Evolutionary conservation across 345 rosid genomes (phyloP).

Genomic region (Pseudoturritis turrita): DNA sequence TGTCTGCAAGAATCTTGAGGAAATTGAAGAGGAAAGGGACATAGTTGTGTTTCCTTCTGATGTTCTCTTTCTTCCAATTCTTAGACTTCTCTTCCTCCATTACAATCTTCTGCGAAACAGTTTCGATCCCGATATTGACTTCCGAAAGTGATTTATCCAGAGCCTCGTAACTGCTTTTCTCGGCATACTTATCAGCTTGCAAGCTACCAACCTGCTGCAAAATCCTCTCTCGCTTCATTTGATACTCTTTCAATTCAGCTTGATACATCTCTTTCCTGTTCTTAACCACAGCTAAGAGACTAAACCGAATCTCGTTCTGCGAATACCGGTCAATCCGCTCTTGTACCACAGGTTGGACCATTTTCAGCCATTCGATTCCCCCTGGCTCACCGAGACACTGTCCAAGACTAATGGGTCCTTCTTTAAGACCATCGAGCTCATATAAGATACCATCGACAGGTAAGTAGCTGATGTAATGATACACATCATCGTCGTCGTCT

Average conservation of each 20-base stretch:
- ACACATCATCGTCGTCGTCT: slow-evolving; percentile 29
- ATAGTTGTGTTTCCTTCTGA: slow-evolving; percentile 35
- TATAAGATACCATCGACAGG: slow-evolving; percentile 33
- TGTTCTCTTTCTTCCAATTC: slow-evolving; percentile 35
- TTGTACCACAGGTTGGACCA: slow-evolving; percentile 31
- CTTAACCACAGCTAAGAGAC: slow-evolving; percentile 31
- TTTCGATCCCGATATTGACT: slow-evolving; percentile 28
- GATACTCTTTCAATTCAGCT: slow-evolving; percentile 34
- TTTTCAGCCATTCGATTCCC: slow-evolving; percentile 30
- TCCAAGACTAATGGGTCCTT: slow-evolving; percentile 37
- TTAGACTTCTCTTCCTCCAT: slow-evolving; percentile 33
- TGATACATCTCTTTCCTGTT: slow-evolving; percentile 31
- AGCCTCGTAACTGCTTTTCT: slow-evolving; percentile 35
- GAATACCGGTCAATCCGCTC: slow-evolving; percentile 21
- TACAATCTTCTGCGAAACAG: slow-evolving; percentile 35
- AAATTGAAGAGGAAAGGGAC: slow-evolving; percentile 35
- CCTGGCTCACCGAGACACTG: slow-evolving; percentile 25
- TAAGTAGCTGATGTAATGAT: slow-evolving; percentile 34
- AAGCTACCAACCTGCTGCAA: slow-evolving; percentile 33
- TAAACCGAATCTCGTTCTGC: slow-evolving; percentile 30
- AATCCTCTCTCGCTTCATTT: slow-evolving; percentile 29
- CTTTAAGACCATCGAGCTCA: slow-evolving; percentile 35
- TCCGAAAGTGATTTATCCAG: slow-evolving; percentile 30
- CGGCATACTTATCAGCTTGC: slow-evolving; percentile 49
- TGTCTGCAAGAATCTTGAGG: slow-evolving; percentile 36